Evolutionary conservation across 345 rosid species (phyloP), one percentile per base, ranked within the genome.

Genomic region (Clarkia xantiana): DNA sequence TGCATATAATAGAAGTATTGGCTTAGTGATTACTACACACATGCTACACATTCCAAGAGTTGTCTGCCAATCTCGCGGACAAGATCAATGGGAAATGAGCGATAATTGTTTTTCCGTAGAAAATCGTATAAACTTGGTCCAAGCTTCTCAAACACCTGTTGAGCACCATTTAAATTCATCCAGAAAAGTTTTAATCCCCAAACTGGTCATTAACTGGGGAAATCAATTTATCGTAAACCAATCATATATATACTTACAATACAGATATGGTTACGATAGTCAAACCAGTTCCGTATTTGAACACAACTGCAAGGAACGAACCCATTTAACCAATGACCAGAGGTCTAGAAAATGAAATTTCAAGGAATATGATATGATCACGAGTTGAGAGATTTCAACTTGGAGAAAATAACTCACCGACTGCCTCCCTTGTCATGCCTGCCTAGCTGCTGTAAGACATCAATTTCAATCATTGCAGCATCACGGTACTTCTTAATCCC

Each of bases 381-480:
- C 9, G 2, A 29, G 47, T 11, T 7, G 6, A 53, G 25, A 12
- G 42, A 40, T 34, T 20, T 9, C 18, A 42, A 25, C 34, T 12
- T n/a, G 41, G 20, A 48, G 42, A 16, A 19, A 41, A 20, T 54
- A 58, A 11, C 42, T 72, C 70, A 87, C 94, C 80, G 86, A 54
- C 71, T 67, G 67, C 86, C 81, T 57, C 78, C 78, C 25, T 60
- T 58, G 52, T 79, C 96, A 65, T 81, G 79, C 74, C 82, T 84
- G 63, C 88, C 72, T 53, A 88, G 78, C 59, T 79, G 76, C 59
- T 79, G 94, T 64, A 84, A 61, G 42, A 84, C 73, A 7, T 79
- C 91, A 61, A 87, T 76, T 66, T 87, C 94, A 19, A 87, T 81
- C 88, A 84, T 72, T 48, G 96, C 96, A 52, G 96, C 96, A 53